Percentiles rank a stretch among this genome's conserved stretches.
Evolutionary conservation across 345 rosid species (phyloP).

Genomic region (Hibiscus mutabilis): DNA sequence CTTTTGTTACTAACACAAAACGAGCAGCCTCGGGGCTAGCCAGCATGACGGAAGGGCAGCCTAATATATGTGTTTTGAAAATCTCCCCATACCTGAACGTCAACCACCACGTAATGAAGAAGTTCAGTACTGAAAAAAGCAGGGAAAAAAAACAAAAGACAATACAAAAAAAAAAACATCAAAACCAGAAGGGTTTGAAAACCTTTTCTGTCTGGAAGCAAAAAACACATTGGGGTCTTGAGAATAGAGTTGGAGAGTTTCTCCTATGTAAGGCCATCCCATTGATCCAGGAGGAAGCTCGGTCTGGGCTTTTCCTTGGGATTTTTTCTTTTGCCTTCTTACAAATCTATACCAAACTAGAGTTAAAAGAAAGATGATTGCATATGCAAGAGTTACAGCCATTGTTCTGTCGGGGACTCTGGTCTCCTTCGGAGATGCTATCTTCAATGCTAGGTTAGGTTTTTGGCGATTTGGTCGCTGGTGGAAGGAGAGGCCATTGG

Average conservation of each 20-base stretch:
- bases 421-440: background rate
- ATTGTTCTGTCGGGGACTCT: background rate
- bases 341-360: background rate
- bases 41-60: background rate
- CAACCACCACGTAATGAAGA: background rate
- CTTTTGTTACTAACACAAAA: background rate
- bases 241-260: background rate
- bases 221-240: background rate
- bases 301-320: background rate
- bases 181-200: background rate
- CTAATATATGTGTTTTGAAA: background rate
- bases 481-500: background rate
- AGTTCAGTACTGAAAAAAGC: background rate
- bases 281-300: background rate
- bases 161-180: background rate
- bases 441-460: background rate
- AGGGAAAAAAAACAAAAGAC: background rate
- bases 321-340: background rate
- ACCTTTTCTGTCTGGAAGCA: background rate
- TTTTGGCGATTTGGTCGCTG: slow-evolving; percentile 6
- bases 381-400: slow-evolving; percentile 22
- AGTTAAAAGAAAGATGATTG: background rate
- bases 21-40: background rate
- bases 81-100: background rate
- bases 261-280: background rate